Conservation (phyloP, 768 basidiomycete species). For the Leucocoprinus sp. region DNA sequence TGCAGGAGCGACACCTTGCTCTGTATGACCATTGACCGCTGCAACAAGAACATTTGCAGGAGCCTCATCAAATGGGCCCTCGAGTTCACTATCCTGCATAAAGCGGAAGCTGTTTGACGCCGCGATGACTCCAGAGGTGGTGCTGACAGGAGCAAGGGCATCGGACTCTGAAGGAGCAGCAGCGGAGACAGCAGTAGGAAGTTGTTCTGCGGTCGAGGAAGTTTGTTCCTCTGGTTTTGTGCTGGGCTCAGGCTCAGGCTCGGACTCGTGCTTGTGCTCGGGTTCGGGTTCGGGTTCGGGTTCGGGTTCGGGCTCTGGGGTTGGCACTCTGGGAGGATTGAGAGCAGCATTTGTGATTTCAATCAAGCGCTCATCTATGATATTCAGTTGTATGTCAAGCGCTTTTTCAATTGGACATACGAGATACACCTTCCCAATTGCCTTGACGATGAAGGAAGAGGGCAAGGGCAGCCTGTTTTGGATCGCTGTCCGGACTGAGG, state of each 20-base stretch:
- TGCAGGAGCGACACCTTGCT: constrained; percentile 14
- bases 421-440: constrained; percentile 52
- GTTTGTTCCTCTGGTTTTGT: constrained; percentile 22
- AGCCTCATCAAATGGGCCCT: constrained; percentile 42
- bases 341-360: constrained; percentile 49
- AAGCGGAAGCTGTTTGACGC: constrained; percentile 61
- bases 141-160: constrained; percentile 28
- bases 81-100: constrained; percentile 77
- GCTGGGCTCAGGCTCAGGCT: too few species aligned
- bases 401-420: constrained; percentile 32
- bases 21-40: constrained; percentile 20
- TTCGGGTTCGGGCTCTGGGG: too few species aligned
- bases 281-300: too few species aligned
- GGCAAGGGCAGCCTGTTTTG: constrained; percentile 41
- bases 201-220: constrained; percentile 12
- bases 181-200: constrained; percentile 10
- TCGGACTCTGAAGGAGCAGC: constrained; percentile 18
- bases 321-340: constrained; percentile 37
- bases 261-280: too few species aligned
- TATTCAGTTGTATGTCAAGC: constrained; percentile 6
- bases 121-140: constrained; percentile 30
- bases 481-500: constrained; percentile 44
- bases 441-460: constrained; percentile 53
- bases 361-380: constrained; percentile 51
- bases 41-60: constrained; percentile 44